These are phyloP conservation scores for Fusarium subtropicale DNA, from an alignment of 2,329 filamentous ascomycete species.

Conservation along the genomic window DNA sequence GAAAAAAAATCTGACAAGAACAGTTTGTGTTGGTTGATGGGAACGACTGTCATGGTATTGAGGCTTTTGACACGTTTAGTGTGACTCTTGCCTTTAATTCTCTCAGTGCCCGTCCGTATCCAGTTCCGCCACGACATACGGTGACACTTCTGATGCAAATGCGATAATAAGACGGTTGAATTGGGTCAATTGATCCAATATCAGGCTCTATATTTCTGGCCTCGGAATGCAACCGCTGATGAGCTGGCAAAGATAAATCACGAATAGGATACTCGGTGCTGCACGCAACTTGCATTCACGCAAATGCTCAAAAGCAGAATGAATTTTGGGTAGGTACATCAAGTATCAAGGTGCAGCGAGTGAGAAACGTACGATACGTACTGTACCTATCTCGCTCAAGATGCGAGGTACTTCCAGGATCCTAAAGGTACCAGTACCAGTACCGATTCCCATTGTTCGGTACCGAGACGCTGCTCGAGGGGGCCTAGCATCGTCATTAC, in stretches of 20 bases:
- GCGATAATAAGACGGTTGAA: constrained; percentile 4
- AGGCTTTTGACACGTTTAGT: constrained; percentile 38
- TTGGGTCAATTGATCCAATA: constrained; percentile 1
- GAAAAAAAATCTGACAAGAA: not conserved
- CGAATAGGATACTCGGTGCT: constrained; percentile 24
- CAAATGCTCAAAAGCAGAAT: constrained; percentile 4
- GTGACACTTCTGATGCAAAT: not conserved
- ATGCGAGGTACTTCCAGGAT: constrained; percentile 21
- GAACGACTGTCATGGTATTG: constrained; percentile 9
- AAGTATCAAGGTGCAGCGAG: not conserved
- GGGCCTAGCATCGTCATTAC: constrained; percentile 40
- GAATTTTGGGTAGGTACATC: not conserved
- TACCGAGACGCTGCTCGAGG: constrained; percentile 35
- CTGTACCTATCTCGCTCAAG: not conserved
- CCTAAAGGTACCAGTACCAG: constrained; percentile 31
- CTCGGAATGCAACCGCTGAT: constrained; percentile 22
- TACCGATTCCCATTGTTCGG: constrained; percentile 39
- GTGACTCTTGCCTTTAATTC: constrained; percentile 33
- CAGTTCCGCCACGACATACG: not conserved
- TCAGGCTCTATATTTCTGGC: constrained; percentile 17
- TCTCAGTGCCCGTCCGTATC: not conserved
- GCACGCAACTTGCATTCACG: constrained; percentile 7
- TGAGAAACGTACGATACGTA: constrained; percentile 20
- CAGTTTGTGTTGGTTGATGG: constrained; percentile 26
- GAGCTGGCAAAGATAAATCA: constrained; percentile 25